Evolutionary conservation across 2,329 filamentous ascomycete genomes (phyloP), one percentile per base, ranked within the genome.

Genomic region (Cladosporium halotolerans): DNA sequence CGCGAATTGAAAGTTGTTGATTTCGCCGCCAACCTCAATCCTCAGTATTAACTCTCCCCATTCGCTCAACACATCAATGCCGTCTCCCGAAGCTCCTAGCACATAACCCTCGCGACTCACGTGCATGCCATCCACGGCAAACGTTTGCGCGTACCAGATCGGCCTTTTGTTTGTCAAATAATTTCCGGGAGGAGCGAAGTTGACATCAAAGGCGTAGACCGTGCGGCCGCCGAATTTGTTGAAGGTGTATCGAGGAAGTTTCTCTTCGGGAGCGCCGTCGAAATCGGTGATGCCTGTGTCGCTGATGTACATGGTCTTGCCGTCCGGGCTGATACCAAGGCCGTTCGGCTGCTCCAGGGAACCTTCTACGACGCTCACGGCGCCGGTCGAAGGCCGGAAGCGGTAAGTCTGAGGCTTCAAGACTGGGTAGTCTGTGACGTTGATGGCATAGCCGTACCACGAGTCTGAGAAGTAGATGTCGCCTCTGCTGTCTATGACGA

Each of bases 401-500:
- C 73, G 68, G 59, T 76, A 77, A 3, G 60, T 67, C 10, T 62
- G 66, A 23, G 56, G 46, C n/a, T 49, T 38, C 10, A 46, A 51
- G 7, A 57, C 57, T 3, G 59, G 59, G 19, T 57, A 53, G 3
- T 41, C 33, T 3, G 59, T 59, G 7, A 60, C 58, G 32, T 59
- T 58, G 48, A 60, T 56, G 40, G 43, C 50, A 31, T 56, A 59
- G 16, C 56, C 56, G 39, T 59, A 59, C 47, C 52, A 43, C 5
- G 73, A 70, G 58, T 78, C 75, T 1, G 75, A 77, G 64, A 78
- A 78, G 71, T 73, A 78, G 39, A 79, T 66, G 48, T 77, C 71
- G 41, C 73, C 73, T 2, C 70, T 72, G 9, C 64, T 60, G 31
- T 73, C 69, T 45, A 75, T 69, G 45, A 69, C 65, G 6, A 71